Conservation (phyloP, 164 flowering plant genomes). For the Taxillus chinensis region DNA sequence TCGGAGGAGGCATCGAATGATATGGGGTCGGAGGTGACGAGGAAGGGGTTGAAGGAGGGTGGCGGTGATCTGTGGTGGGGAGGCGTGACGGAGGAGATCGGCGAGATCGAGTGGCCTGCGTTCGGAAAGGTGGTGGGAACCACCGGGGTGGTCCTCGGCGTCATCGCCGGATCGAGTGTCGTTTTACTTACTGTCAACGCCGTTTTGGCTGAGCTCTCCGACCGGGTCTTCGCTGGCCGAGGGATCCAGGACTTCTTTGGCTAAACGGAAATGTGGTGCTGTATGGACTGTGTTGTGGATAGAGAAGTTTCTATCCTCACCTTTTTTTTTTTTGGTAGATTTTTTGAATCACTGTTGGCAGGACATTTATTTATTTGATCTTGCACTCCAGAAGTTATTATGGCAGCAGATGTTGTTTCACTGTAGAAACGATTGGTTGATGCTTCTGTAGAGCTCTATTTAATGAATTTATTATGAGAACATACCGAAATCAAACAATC, state of each 20-base stretch:
- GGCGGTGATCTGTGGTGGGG: slow-evolving; percentile 19
- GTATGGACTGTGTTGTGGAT: no score
- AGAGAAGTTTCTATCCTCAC: no score
- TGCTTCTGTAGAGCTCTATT: no score
- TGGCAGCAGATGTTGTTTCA: no score
- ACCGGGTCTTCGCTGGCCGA: slow-evolving; percentile 53
- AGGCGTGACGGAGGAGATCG: slow-evolving; percentile 65
- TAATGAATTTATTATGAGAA: no score
- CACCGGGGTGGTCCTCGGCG: slow-evolving; percentile 62
- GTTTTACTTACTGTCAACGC: slow-evolving; percentile 75
- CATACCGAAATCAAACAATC: no score
- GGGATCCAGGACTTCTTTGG: slow-evolving; percentile 74
- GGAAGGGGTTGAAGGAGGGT: slow-evolving; percentile 20
- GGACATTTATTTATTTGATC: no score
- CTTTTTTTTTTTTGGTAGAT: no score
- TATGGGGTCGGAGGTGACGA: slow-evolving; percentile 38
- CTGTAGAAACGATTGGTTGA: no score
- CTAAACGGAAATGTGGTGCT: slow-evolving; percentile 5
- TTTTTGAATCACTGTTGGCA: no score
- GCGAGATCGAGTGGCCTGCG: slow-evolving; percentile 74
- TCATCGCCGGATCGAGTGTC: slow-evolving; percentile 72
- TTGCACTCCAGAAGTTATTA: no score
- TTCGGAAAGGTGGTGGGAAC: slow-evolving; percentile 63
- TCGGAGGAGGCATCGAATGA: slow-evolving; percentile 12
- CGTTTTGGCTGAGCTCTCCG: slow-evolving; percentile 69